Evolutionary conservation across 331 rosid species (phyloP).

Genomic region (Telfairia occidentalis): DNA sequence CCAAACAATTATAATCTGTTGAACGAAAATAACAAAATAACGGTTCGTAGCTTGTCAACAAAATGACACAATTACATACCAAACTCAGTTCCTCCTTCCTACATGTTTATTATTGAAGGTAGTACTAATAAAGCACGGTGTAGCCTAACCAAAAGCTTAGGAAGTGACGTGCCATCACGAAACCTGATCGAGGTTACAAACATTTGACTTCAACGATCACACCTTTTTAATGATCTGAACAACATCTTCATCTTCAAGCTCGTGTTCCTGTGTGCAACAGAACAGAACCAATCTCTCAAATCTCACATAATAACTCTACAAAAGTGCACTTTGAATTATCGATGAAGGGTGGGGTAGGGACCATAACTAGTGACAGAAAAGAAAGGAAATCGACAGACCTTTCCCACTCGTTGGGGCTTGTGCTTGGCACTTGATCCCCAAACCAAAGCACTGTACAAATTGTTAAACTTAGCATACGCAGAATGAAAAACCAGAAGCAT

Average conservation of each 20-base stretch:
- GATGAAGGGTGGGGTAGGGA: background rate
- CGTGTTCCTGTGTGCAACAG: slow-evolving; percentile 51
- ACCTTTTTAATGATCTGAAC: slow-evolving; percentile 94
- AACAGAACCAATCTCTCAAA: background rate
- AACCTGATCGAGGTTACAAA: background rate
- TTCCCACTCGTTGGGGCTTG: slow-evolving; percentile 98
- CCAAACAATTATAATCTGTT: background rate
- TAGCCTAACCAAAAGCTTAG: background rate
- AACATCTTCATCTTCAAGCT: slow-evolving; percentile 91
- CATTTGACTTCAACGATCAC: slow-evolving; percentile 12
- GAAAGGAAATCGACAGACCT: slow-evolving; percentile 33
- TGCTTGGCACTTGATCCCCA: slow-evolving; percentile 97
- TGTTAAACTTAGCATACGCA: background rate
- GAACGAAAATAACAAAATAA: background rate
- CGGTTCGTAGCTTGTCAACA: background rate
- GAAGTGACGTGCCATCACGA: background rate
- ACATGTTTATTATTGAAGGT: background rate
- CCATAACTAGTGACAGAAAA: background rate
- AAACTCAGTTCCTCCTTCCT: slow-evolving; percentile 1
- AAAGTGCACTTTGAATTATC: background rate
- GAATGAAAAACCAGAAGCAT: background rate
- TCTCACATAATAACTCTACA: background rate
- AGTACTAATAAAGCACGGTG: background rate
- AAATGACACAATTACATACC: slow-evolving; percentile 4
- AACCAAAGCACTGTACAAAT: slow-evolving; percentile 68